Base-by-base conservation (phyloP, 2,329 filamentous ascomycete genomes). In the Botrytis deweyae region DNA sequence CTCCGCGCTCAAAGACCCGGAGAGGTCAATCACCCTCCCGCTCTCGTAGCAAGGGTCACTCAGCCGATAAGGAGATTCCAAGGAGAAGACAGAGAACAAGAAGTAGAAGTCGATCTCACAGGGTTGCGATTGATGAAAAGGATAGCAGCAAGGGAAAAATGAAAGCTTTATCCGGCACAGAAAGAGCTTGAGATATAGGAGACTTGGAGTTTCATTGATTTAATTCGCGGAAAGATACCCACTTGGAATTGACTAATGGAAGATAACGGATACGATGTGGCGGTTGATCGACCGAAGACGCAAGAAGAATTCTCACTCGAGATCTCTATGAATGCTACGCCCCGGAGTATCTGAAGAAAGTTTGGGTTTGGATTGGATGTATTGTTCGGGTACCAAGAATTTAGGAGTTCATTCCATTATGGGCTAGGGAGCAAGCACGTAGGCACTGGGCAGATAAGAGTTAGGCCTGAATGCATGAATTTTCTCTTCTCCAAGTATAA, bases 1-100 rank as follows among this genome's bases (percentile, higher is more conserved):
- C 64, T n/a, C 62, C 46, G 5, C 52, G 49, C 18, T 55, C 70
- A n/a, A 67, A 67, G 8, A 52, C 25, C 62, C 75, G 73, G 58
- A 73, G 77, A 42, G 77, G 75, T 62, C 79, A 78, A 38, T 77
- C 75, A 49, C 77, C 76, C n/a, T 76, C 70, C 22, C 69, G 72
- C 25, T 73, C 67, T 58, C 68, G 71, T 2, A 74, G 74, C 20
- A 52, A 58, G 20, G 70, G 63, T 18, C 44, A 72, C 18, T n/a
- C 42, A 10, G 72, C 33, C 22, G 74, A 49, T 29, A 38, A 52
- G 22, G 74, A 72, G 49, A 42, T 63, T 18, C 74, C 75, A 52
- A 76, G 76, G 40, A 68, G 76, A 33, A 76, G 77, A 70, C 75
- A 77, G 70, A 76, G 78, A 70, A 78, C 76, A 25, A 75, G 74